Evolutionary conservation across 768 basidiomycete genomes (phyloP).

Genomic region (Epithele typhae): DNA sequence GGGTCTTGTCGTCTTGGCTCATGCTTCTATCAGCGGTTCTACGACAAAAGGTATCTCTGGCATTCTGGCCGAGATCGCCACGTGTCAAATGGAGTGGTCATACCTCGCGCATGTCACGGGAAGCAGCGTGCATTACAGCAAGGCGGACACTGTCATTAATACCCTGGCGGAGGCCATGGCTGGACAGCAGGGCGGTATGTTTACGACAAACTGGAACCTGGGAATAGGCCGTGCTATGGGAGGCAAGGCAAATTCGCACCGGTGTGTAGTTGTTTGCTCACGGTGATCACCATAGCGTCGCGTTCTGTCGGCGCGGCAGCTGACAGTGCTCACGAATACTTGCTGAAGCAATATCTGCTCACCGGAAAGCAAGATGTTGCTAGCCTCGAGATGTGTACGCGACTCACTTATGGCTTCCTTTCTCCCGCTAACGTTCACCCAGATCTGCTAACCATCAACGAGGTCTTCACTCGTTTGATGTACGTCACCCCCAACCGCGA

Average conservation of each 20-base stretch:
- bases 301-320: conserved; percentile 58
- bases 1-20: background rate
- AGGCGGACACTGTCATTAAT: conserved; percentile 49
- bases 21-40: conserved; percentile 30
- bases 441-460: conserved; percentile 61
- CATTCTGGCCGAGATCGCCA: conserved; percentile 75
- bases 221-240: no score
- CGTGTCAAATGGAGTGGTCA: conserved; percentile 78
- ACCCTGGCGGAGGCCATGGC: conserved; percentile 45
- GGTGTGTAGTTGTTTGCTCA: no score
- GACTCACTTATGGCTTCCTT: background rate
- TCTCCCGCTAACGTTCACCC: background rate
- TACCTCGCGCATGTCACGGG: conserved; percentile 80
- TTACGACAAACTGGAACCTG: conserved; percentile 56
- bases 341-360: conserved; percentile 68
- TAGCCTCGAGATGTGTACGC: conserved; percentile 65
- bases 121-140: conserved; percentile 46
- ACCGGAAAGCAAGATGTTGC: conserved; percentile 57
- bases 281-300: no score
- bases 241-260: no score
- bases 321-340: conserved; percentile 76
- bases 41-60: conserved; percentile 36
- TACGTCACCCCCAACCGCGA: conserved; percentile 61
- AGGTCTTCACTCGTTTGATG: conserved; percentile 61
- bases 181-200: conserved; percentile 51